Base-by-base conservation (phyloP, 352 stramenopile genomes). In the Phytophthora agathidicida region DNA sequence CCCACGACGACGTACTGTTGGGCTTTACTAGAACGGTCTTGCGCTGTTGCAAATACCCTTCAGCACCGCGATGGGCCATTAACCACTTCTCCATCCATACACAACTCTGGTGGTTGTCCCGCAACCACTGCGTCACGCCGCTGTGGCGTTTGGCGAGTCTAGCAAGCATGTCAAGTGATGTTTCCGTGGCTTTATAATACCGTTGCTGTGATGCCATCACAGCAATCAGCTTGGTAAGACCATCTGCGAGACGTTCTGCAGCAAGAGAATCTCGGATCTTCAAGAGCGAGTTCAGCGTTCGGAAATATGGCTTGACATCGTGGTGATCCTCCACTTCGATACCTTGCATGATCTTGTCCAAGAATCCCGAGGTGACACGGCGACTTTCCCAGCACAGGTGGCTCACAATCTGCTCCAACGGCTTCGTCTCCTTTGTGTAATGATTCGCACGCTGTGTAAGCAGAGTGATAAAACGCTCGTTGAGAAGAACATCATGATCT, bases 281-380 rank as follows among this genome's bases (percentile, higher is more conserved):
- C 16, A 94, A 59, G 9, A 96, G 48, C 45, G 84, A 77, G 30
- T 89, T 91, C 5, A 96, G 51, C n/a, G 84, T 91, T 10, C 88
- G 88, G 52, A 96, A 95, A 37, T 89, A 95, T n/a, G 86, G 68
- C 39, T 96, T 96, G 39, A 96, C 73, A 35, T 94, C 85, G 24
- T 95, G 81, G 47, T 95, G 82, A 51, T 96, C 86, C 44, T 93
- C 77, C 23, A 65, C 59, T 52, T 94, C 80, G 11, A 96, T 86
- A n/a, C 82, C 86, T 27, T 81, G 63, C 47, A 88, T 75, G 49
- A 96, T 83, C 16, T 60, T 77, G 31, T 91, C 68, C 33, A 91
- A 44, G 28, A 92, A 88, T 13, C 75, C 55, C 1, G 50, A 36
- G 26, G 87, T 89, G 9, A 89, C 67, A 3, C 62, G 72, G 1